phyloP scores from a whole-genome alignment of 176 grass and related monocot species.

The Metroxylon sagu region DNA sequence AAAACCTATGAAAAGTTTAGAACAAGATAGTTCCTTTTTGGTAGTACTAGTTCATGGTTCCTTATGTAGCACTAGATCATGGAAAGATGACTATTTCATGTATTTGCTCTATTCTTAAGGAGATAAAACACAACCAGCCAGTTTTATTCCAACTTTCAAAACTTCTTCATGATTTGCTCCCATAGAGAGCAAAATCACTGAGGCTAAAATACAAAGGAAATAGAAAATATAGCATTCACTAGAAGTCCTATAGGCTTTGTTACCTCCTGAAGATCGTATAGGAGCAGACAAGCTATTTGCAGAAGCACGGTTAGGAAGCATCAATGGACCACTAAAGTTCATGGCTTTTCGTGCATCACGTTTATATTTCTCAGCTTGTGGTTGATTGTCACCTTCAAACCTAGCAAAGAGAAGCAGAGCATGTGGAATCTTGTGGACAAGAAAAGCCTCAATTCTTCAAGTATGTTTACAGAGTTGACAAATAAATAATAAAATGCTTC shows the following conservation, averaged over 20 bases:
- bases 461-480: too few relatives aligned
- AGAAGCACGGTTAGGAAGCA: slow-evolving; percentile 93
- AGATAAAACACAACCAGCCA: too few relatives aligned
- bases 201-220: too few relatives aligned
- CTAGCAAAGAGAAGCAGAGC: slow-evolving; percentile 23
- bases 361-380: slow-evolving; percentile 55
- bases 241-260: neutral
- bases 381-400: slow-evolving; percentile 38
- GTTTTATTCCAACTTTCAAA: too few relatives aligned
- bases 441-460: neutral
- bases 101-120: too few relatives aligned
- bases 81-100: too few relatives aligned
- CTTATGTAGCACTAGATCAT: too few relatives aligned
- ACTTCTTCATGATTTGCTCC: too few relatives aligned
- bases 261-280: slow-evolving; percentile 90
- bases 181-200: too few relatives aligned
- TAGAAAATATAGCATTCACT: neutral
- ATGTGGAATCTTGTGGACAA: neutral
- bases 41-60: too few relatives aligned
- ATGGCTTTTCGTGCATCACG: slow-evolving; percentile 49
- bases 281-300: slow-evolving; percentile 98
- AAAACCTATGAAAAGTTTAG: slow-evolving; percentile 60
- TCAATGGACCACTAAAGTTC: slow-evolving; percentile 91
- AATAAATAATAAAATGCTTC: too few relatives aligned
- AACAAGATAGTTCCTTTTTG: neutral